Base-by-base conservation (phyloP, 2,329 filamentous ascomycete species). In the Aureobasidium sp. region DNA sequence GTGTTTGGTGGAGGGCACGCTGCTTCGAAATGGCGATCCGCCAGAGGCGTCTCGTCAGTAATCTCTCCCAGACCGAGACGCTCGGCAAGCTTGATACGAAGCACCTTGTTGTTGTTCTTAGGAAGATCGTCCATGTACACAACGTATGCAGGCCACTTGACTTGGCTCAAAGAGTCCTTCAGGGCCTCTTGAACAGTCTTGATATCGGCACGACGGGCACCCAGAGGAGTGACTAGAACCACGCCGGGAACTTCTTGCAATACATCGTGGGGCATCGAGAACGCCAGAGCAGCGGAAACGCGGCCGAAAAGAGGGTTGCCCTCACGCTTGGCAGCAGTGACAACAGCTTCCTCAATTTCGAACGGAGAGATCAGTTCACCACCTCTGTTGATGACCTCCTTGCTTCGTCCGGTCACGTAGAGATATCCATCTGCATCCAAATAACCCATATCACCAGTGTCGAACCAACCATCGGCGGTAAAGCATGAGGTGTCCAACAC, bases 291-390 rank as follows among this genome's bases (percentile, higher is more conserved):
- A 61, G 81, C 76, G 15, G 69, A 71, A 4, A 84, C 71, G 3
- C 78, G 74, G 5, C 77, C 77, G 60, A 72, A 76, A 17, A 81
- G 75, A 0, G 74, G 72, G 1, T 77, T 79, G 5, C 71, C 69
- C 4, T 69, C 65, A 15, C 75, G 70, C 47, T 74, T 70, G 4
- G 79, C 74, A 11, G 78, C 76, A 1, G 75, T 71, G 45, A 82
- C 71, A 60, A 83, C 77, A 10, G 80, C 80, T 64, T 83, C 78
- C 65, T 83, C 81, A n/a, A 84, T 75, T 65, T 84, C 81, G 58
- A 83, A 81, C 0, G 81, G 81, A 4, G 79, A 82, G 60, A 84
- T 82, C n/a, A 83, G 74, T 66, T 84, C 81, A 35, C 81, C 80
- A 37, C 81, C 81, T 11, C 80, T 76, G 65, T 82, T 82, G 68